phyloP scores from a whole-genome alignment of 2,329 filamentous ascomycete species.

The Stromatinia cepivora region DNA sequence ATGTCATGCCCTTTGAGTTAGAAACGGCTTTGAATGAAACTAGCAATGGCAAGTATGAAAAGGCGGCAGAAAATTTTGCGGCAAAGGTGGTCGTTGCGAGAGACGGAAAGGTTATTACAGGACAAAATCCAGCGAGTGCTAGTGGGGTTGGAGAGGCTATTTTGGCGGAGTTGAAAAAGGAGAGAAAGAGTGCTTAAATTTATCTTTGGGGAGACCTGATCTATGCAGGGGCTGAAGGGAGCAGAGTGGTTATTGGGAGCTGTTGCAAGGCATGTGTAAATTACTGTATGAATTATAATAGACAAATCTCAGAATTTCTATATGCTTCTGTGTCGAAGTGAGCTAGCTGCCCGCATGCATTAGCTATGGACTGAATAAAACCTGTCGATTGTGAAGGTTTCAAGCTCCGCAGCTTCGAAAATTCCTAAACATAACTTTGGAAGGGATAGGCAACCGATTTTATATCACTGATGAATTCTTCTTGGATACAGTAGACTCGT shows the following conservation, averaged over 20 bases:
- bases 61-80: slow-evolving; percentile 50
- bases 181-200: background rate
- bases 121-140: slow-evolving; percentile 48
- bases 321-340: background rate
- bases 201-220: background rate
- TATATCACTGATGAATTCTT: background rate
- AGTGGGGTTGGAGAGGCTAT: slow-evolving; percentile 46
- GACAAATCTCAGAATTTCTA: background rate
- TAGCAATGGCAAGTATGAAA: slow-evolving; percentile 56
- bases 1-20: slow-evolving; percentile 60
- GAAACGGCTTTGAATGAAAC: slow-evolving; percentile 53
- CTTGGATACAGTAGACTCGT: background rate
- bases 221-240: background rate
- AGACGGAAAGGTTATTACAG: slow-evolving; percentile 45
- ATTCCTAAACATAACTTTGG: background rate
- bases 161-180: slow-evolving; percentile 13
- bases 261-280: background rate
- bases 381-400: background rate
- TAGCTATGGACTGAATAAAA: background rate
- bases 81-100: slow-evolving; percentile 42
- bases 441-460: background rate
- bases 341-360: background rate
- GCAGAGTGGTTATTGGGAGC: background rate
- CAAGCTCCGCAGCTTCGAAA: background rate
- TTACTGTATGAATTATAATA: background rate